Percentiles rank a stretch among this genome's conserved stretches.
phyloP scores from a whole-genome alignment of 257 asterid species.

The Solanum sitiens region DNA sequence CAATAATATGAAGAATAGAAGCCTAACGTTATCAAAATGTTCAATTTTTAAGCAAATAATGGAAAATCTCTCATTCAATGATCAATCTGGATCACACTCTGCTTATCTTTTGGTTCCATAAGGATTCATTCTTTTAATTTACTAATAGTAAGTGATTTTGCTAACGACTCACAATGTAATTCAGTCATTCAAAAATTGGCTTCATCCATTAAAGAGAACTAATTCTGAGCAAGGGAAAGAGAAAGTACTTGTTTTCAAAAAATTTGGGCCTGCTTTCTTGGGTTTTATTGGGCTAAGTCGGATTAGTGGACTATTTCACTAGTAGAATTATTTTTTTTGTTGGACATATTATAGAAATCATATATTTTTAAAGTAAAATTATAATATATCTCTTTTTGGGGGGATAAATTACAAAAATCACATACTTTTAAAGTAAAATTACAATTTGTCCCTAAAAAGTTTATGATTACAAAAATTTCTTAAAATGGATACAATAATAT shows the following conservation, averaged over 20 bases:
- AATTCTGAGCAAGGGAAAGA: neutral
- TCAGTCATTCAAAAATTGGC: neutral
- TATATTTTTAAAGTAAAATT: too few relatives aligned
- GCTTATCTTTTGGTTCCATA: neutral
- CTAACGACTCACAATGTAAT: neutral
- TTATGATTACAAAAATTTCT: too few relatives aligned
- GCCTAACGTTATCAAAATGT: neutral
- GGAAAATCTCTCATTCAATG: neutral
- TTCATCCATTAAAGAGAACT: neutral
- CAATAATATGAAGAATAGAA: neutral
- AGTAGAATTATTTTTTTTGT: too few relatives aligned
- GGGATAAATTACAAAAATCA: too few relatives aligned
- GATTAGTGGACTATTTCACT: neutral
- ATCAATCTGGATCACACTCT: neutral
- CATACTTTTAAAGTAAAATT: too few relatives aligned
- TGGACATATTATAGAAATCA: too few relatives aligned
- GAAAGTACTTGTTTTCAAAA: neutral
- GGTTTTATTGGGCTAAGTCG: neutral
- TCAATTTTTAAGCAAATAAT: neutral
- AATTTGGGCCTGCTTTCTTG: neutral
- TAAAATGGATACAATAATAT: too few relatives aligned
- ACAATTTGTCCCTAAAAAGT: too few relatives aligned
- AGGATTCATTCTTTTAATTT: neutral
- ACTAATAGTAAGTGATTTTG: neutral
- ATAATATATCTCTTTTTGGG: too few relatives aligned